Conservation (phyloP, 352 stramenopile genomes). For the Pythium biforme region DNA sequence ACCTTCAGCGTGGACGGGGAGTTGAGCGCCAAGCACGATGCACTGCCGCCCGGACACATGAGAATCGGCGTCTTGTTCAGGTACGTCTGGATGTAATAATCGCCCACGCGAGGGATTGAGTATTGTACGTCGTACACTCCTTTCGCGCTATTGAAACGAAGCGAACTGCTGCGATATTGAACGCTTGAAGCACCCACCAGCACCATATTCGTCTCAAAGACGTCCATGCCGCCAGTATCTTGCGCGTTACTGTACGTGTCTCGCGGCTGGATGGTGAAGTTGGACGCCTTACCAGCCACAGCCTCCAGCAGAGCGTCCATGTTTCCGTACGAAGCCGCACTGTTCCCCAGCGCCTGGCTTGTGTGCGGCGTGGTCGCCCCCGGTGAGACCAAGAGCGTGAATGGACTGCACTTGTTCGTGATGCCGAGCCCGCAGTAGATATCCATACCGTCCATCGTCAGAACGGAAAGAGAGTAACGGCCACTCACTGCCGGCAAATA, state of each 20-base stretch:
- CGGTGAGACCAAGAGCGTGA: slow-evolving; percentile 82
- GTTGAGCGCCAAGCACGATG: slow-evolving; percentile 42
- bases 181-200: slow-evolving; percentile 50
- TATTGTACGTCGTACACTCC: slow-evolving; percentile 94
- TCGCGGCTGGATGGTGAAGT: slow-evolving; percentile 95
- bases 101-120: slow-evolving; percentile 87
- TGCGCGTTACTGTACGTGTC: slow-evolving; percentile 92
- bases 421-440: slow-evolving; percentile 95
- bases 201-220: slow-evolving; percentile 88
- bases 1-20: slow-evolving; percentile 72
- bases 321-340: slow-evolving; percentile 47
- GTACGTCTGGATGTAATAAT: slow-evolving; percentile 83
- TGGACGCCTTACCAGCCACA: slow-evolving; percentile 88
- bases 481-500: slow-evolving; percentile 88
- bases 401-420: slow-evolving; percentile 94
- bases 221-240: slow-evolving; percentile 48
- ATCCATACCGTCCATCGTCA: slow-evolving; percentile 89
- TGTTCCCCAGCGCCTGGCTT: slow-evolving; percentile 83
- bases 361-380: slow-evolving; percentile 88
- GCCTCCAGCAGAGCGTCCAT: slow-evolving; percentile 91
- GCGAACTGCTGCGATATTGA: slow-evolving; percentile 80
- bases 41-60: slow-evolving; percentile 76
- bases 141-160: slow-evolving; percentile 32
- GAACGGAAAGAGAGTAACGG: slow-evolving; percentile 88
- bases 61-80: slow-evolving; percentile 87